Conservation (phyloP, 805 yeast species). For the Hagleromyces aurorensis region DNA sequence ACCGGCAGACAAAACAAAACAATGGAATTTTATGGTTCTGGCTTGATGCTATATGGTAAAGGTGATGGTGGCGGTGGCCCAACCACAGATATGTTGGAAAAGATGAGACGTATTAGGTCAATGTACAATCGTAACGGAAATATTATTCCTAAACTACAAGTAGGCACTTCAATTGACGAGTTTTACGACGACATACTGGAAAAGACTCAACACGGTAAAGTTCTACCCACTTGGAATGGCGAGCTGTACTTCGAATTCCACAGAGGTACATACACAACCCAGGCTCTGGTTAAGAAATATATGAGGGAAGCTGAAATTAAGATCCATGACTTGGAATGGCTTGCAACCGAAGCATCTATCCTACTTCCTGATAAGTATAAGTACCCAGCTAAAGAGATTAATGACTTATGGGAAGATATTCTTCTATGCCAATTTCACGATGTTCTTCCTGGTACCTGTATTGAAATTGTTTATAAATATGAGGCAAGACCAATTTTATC, state of each 20-base stretch:
- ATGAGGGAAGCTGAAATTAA: constrained; percentile 71
- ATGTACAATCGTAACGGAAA: constrained; percentile 70
- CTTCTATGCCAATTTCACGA: constrained; percentile 93
- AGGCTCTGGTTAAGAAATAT: constrained; percentile 73
- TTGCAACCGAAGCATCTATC: constrained; percentile 69
- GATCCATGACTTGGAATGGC: constrained; percentile 76
- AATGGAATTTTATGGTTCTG: constrained; percentile 69
- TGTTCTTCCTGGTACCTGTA: constrained; percentile 95
- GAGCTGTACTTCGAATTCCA: constrained; percentile 92
- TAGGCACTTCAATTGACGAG: constrained; percentile 67
- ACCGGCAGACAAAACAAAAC: constrained; percentile 78
- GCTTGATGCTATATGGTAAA: constrained; percentile 76
- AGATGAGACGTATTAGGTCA: constrained; percentile 86
- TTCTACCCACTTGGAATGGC: constrained; percentile 83
- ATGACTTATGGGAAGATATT: constrained; percentile 78
- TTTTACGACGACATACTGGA: constrained; percentile 62
- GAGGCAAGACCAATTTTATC: constrained; percentile 77
- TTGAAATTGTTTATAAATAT: constrained; percentile 84
- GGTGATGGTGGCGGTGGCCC: constrained; percentile 99
- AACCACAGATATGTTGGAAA: constrained; percentile 85
- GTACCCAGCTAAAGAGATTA: constrained; percentile 66
- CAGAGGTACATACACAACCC: constrained; percentile 95
- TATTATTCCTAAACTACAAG: constrained; percentile 66
- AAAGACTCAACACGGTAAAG: constrained; percentile 55
- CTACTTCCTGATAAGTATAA: constrained; percentile 40